Percentiles rank a stretch among this genome's conserved stretches.
Conservation (phyloP, 2,329 filamentous ascomycete species). For the Ceratocystis destructans region DNA sequence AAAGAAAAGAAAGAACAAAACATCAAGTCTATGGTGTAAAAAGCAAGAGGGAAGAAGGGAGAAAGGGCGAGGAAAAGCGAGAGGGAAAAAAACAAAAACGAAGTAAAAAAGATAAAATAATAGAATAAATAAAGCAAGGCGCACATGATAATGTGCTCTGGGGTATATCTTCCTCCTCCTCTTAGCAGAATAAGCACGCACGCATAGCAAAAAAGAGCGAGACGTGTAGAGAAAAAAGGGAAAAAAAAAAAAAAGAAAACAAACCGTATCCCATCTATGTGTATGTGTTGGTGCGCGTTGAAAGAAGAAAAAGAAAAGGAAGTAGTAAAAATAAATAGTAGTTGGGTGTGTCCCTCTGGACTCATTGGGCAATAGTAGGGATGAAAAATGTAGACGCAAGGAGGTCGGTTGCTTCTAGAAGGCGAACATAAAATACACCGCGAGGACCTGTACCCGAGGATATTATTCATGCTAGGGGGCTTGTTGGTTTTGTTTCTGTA, state of each 20-base stretch:
- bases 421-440: no score
- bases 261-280: not conserved
- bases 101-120: not conserved
- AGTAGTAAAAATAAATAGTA: no score
- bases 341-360: no score
- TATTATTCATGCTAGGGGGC: no score
- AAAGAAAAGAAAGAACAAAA: not conserved
- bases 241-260: not conserved
- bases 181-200: not conserved
- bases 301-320: not conserved
- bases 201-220: not conserved
- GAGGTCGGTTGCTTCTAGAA: not conserved
- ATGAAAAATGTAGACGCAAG: not conserved
- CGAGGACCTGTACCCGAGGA: no score
- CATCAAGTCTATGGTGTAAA: not conserved
- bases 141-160: slow-evolving; percentile 14
- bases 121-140: not conserved
- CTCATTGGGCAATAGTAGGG: no score
- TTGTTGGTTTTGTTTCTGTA: no score
- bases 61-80: not conserved
- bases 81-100: not conserved
- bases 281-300: not conserved
- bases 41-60: slow-evolving; percentile 8
- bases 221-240: not conserved
- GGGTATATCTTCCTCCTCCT: slow-evolving; percentile 19